These are phyloP conservation scores for Tremellales sp. DNA, from an alignment of 1,284 basidiomycete species.

Conservation along the genomic window DNA sequence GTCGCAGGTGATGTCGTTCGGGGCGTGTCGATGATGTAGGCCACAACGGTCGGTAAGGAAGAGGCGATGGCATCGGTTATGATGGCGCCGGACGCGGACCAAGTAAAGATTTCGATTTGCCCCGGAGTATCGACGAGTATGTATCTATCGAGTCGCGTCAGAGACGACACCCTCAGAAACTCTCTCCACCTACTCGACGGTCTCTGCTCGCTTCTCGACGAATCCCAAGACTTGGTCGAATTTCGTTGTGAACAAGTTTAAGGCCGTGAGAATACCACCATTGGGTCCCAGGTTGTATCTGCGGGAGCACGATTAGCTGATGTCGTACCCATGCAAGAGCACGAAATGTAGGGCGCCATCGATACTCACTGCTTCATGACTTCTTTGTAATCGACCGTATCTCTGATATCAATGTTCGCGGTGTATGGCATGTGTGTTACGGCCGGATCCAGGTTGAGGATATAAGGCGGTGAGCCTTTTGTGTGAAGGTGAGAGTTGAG, in stretches of 20 bases:
- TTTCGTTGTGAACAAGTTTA: constrained; percentile 98
- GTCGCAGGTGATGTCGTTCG: constrained; percentile 92
- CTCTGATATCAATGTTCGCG: constrained; percentile 95
- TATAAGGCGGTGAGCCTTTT: constrained; percentile 69
- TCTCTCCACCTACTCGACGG: constrained; percentile 67
- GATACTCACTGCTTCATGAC: constrained; percentile 97
- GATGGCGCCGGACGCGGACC: constrained; percentile 97
- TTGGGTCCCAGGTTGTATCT: constrained; percentile 98
- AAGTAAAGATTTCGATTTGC: constrained; percentile 99
- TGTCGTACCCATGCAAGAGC: constrained; percentile 4
- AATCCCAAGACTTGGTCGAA: constrained; percentile 94
- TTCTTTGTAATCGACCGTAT: constrained; percentile 94
- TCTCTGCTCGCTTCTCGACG: constrained; percentile 83
- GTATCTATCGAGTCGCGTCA: constrained; percentile 58
- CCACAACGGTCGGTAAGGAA: constrained; percentile 87
- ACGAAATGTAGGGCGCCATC: constrained; percentile 8
- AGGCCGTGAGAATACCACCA: constrained; percentile 92
- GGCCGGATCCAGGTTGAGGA: constrained; percentile 96
- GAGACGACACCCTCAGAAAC: constrained; percentile 1
- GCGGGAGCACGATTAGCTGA: constrained; percentile 14
- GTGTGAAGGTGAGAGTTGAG: constrained; percentile 81
- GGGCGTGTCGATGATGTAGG: constrained; percentile 97
- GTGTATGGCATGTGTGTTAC: constrained; percentile 87
- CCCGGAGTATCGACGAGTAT: constrained; percentile 96
- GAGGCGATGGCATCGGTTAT: constrained; percentile 98